Evolutionary conservation across 768 basidiomycete genomes (phyloP).

Genomic region (Cubamyces lactineus): DNA sequence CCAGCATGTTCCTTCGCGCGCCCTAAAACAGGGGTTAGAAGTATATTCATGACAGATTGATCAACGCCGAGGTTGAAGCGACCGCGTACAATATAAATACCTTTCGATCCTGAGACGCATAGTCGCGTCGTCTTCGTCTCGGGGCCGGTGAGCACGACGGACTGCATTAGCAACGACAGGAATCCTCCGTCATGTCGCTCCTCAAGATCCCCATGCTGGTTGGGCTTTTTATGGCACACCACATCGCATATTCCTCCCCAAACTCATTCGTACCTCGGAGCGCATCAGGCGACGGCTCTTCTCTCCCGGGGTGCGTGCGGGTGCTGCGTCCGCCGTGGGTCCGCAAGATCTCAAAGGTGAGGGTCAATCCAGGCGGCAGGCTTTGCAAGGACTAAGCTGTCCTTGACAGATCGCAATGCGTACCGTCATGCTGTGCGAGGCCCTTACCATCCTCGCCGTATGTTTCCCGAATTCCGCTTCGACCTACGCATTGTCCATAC

Average conservation of each 20-base stretch:
- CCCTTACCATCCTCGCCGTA: neutral
- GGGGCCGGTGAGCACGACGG: neutral
- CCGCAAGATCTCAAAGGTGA: constrained; percentile 2
- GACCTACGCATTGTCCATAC: neutral
- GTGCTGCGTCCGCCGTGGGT: constrained; percentile 1
- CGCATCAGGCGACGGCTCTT: neutral
- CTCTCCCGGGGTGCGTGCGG: neutral
- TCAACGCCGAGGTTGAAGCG: no score
- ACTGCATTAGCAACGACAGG: neutral
- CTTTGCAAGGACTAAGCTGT: no score
- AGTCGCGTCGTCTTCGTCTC: neutral
- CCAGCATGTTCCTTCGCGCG: neutral
- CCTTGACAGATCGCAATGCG: neutral
- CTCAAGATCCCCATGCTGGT: constrained; percentile 5
- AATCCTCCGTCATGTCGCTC: neutral
- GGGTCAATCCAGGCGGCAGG: neutral
- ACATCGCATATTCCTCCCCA: constrained; percentile 7
- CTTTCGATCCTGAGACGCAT: neutral
- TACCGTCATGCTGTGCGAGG: constrained; percentile 2
- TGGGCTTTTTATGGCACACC: constrained; percentile 7
- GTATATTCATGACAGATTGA: no score
- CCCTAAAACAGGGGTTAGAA: neutral
- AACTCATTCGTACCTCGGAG: constrained; percentile 2
- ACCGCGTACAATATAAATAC: neutral
- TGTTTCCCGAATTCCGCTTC: neutral